Conservation (phyloP, 768 basidiomycete genomes). For the Trametopsis cervina region DNA sequence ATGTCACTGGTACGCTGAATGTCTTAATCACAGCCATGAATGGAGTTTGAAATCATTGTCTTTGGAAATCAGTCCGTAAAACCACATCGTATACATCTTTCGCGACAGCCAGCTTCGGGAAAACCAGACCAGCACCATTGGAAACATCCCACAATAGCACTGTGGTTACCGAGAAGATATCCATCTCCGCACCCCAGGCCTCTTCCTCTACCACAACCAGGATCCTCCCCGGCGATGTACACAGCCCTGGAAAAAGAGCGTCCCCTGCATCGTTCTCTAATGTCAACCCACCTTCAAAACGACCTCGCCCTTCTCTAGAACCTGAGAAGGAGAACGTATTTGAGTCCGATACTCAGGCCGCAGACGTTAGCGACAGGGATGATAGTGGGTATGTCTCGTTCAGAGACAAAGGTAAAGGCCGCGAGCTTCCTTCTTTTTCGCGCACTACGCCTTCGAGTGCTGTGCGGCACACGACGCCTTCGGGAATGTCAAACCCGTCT, state of each 20-base stretch:
- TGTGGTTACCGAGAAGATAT: neutral
- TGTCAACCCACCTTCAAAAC: conserved; percentile 21
- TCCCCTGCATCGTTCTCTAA: conserved; percentile 17
- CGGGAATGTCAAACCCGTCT: neutral
- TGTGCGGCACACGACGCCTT: neutral
- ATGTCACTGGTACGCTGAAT: neutral
- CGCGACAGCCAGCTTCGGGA: conserved; percentile 40
- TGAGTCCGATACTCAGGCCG: neutral
- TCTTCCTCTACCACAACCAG: conserved; percentile 13
- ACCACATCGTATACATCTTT: conserved; percentile 31
- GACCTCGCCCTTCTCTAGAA: conserved; percentile 18
- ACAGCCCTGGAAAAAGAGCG: conserved; percentile 25
- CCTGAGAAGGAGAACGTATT: conserved; percentile 23
- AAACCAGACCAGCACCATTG: conserved; percentile 16
- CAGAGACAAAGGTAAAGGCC: conserved; percentile 8
- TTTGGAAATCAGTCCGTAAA: conserved; percentile 2
- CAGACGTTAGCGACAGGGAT: neutral
- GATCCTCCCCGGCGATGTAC: conserved; percentile 7
- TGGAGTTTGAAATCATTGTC: too few relatives aligned
- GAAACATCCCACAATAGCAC: conserved; percentile 6
- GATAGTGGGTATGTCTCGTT: neutral
- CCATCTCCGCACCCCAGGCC: neutral
- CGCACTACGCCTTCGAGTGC: neutral
- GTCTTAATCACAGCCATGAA: too few relatives aligned
- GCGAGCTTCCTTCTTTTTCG: conserved; percentile 2